Evolutionary conservation across 306 rosid species (phyloP).

Genomic region (Echinosophora koreensis): DNA sequence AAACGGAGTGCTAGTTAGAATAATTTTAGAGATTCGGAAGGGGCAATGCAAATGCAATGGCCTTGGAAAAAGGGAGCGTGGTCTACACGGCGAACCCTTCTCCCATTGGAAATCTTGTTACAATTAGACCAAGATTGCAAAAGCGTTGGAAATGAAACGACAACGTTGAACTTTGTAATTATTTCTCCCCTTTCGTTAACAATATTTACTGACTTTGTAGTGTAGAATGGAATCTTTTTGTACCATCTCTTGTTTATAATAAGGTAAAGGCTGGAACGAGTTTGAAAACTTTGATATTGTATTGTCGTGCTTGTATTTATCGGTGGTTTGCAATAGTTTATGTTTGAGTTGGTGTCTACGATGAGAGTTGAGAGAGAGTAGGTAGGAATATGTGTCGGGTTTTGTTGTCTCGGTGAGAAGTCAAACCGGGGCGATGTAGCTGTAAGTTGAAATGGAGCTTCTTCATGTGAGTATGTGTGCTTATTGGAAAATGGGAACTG

Average conservation of each 20-base stretch:
- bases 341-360: constrained; percentile 45
- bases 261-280: constrained; percentile 39
- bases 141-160: constrained; percentile 51
- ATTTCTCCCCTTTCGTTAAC: background rate
- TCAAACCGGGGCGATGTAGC: constrained; percentile 53
- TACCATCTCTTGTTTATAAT: constrained; percentile 44
- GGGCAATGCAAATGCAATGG: constrained; percentile 24
- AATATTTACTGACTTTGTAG: background rate
- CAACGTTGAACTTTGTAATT: constrained; percentile 44
- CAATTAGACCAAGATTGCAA: constrained; percentile 8
- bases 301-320: constrained; percentile 40
- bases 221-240: constrained; percentile 55
- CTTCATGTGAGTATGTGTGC: background rate
- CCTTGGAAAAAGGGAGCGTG: constrained; percentile 75
- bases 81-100: constrained; percentile 71
- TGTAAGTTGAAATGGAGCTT: background rate
- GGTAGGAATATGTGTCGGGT: constrained; percentile 92
- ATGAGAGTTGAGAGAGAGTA: constrained; percentile 46
- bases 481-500: constrained; percentile 50
- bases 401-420: constrained; percentile 64
- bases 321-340: constrained; percentile 2
- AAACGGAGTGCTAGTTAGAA: constrained; percentile 64
- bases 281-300: constrained; percentile 59
- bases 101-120: constrained; percentile 58
- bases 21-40: constrained; percentile 49